These are phyloP conservation scores for Marasmius oreades DNA, from an alignment of 1,284 basidiomycete genomes.

Conservation along the genomic window DNA sequence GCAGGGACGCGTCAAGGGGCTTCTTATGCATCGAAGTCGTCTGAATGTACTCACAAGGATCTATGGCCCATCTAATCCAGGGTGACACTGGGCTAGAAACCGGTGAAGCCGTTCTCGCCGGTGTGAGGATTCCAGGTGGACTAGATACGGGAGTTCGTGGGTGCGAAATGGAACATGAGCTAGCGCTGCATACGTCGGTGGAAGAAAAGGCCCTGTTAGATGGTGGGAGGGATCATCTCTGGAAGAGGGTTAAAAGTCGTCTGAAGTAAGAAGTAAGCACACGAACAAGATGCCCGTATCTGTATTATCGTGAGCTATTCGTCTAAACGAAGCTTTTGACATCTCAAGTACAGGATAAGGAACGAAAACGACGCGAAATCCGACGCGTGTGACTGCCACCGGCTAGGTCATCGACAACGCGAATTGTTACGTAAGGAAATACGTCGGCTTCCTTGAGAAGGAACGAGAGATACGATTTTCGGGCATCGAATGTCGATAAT, in stretches of 20 bases:
- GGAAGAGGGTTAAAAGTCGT: not conserved
- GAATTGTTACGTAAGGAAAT: too few species aligned
- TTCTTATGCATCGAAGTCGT: not conserved
- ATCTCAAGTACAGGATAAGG: too few species aligned
- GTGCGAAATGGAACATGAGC: conserved; percentile 15
- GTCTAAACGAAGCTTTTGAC: not conserved
- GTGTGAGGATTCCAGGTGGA: conserved; percentile 38
- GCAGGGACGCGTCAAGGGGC: not conserved
- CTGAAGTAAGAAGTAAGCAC: too few species aligned
- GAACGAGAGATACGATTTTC: too few species aligned
- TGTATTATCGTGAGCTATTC: too few species aligned
- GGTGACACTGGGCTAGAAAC: conserved; percentile 19
- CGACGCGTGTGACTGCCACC: too few species aligned
- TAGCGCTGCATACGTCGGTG: conserved; percentile 49
- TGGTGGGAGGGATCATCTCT: conserved; percentile 56
- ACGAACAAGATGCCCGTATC: too few species aligned
- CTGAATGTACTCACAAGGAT: conserved; percentile 53
- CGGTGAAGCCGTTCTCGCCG: conserved; percentile 29
- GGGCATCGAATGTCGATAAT: too few species aligned
- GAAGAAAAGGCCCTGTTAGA: conserved; percentile 54
- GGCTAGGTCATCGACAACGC: too few species aligned
- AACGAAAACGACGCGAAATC: too few species aligned
- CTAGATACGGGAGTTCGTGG: conserved; percentile 24
- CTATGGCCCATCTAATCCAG: conserved; percentile 65
- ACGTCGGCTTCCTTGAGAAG: too few species aligned